Evolutionary conservation across 305 asterid genomes (phyloP).

Genomic region (Fraxinus nigra): DNA sequence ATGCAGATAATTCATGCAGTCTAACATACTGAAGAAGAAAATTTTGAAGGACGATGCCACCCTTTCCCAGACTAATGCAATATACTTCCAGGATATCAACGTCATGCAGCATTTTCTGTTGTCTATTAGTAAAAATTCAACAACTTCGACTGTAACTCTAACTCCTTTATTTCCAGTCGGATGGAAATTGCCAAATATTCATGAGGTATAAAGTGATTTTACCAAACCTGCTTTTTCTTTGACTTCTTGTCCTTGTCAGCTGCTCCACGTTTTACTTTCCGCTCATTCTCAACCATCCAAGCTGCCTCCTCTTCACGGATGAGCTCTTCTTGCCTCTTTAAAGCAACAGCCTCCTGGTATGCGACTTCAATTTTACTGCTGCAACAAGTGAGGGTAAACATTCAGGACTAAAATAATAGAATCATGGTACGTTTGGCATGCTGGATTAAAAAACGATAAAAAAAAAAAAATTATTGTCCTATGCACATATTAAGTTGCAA

Average conservation of each 20-base stretch:
- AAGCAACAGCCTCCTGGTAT: constrained; percentile 92
- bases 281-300: constrained; percentile 79
- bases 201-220: background rate
- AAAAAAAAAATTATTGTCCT: background rate
- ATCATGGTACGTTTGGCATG: background rate
- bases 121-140: background rate
- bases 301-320: constrained; percentile 92
- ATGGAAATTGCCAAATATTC: background rate
- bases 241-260: constrained; percentile 83
- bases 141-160: background rate
- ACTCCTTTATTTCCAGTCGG: background rate
- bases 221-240: constrained; percentile 86
- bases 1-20: background rate
- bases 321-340: constrained; percentile 98
- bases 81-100: background rate
- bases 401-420: background rate
- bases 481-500: background rate
- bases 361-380: constrained; percentile 92
- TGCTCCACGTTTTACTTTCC: constrained; percentile 64
- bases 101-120: background rate
- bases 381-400: constrained; percentile 7
- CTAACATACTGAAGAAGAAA: background rate
- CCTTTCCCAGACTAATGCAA: background rate
- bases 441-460: background rate
- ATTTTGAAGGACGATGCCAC: background rate